These are phyloP conservation scores for Candida golubevii DNA, from an alignment of 805 yeast genomes.

Conservation along the genomic window DNA sequence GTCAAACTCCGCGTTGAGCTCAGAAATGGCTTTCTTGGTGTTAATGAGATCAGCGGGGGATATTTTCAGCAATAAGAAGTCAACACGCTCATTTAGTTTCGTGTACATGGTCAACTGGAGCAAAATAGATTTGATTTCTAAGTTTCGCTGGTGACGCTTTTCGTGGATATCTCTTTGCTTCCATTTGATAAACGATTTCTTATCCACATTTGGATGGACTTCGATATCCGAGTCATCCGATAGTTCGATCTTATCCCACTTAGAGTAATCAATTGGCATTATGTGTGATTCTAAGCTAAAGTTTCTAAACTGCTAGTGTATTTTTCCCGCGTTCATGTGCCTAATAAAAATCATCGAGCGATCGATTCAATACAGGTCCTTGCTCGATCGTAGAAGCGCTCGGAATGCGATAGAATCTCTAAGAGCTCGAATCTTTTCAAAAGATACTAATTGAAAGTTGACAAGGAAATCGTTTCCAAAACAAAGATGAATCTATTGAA, in stretches of 20 bases:
- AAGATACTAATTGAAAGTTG: too few relatives aligned
- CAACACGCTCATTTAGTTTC: conserved; percentile 70
- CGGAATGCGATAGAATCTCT: too few relatives aligned
- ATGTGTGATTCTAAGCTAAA: not conserved
- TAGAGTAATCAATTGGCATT: conserved; percentile 91
- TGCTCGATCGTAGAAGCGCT: too few relatives aligned
- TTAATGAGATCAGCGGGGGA: conserved; percentile 36
- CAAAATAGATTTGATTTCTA: conserved; percentile 70
- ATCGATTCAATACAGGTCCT: not conserved
- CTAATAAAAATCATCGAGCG: too few relatives aligned
- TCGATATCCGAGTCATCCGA: conserved; percentile 97
- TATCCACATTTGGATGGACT: conserved; percentile 97
- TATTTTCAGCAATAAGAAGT: conserved; percentile 47
- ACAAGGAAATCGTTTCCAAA: too few relatives aligned
- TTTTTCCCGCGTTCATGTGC: too few relatives aligned
- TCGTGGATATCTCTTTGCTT: conserved; percentile 97
- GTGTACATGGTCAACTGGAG: conserved; percentile 79
- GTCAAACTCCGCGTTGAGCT: conserved; percentile 52
- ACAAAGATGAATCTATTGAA: too few relatives aligned
- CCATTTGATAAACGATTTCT: conserved; percentile 88
- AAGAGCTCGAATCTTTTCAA: too few relatives aligned
- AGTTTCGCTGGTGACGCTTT: conserved; percentile 74
- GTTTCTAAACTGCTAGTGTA: too few relatives aligned
- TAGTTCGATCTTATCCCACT: conserved; percentile 95
- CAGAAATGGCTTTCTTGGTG: conserved; percentile 29